Evolutionary conservation across 2,329 filamentous ascomycete species (phyloP), one percentile per base, ranked within the genome.

Genomic region (Hypomyces perniciosus): DNA sequence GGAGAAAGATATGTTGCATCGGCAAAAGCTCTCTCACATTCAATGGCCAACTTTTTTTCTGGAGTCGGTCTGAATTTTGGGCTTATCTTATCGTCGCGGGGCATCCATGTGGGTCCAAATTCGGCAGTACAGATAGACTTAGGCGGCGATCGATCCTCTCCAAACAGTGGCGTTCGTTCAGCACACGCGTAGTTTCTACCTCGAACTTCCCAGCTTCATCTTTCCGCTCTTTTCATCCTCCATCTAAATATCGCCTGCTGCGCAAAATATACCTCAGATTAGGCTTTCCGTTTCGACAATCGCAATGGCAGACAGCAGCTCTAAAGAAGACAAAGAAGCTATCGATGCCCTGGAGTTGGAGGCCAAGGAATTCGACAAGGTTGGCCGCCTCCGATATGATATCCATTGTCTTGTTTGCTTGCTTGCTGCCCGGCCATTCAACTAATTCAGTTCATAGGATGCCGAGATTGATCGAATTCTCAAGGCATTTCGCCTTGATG

Each of bases 381-480:
- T 85, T 62, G 13, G 52, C 12, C 12, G 9, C 46, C 35, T 30
- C 38, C 45, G 20, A 20, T 20, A 20, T 20, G 20, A 20, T 20
- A 20, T 20, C 20, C 20, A 20, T 20, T 20, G 20, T 20, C 20
- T 20, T 20, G 20, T 20, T 20, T 20, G 20, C 20, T 20, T 20
- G 20, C 20, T 20, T 20, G 20, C 20, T 20, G 20, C 20, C 20
- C 20, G 20, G 20, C 20, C 20, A 20, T 20, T 34, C n/a, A n/a
- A 34, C 42, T 29, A 33, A 42, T 3, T 13, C 68, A 67, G 53
- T 34, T 50, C 46, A 8, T 3, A 95, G 88, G 93, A 97, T 79
- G 85, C 87, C 53, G 92, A 97, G 68, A 97, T 97, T 62, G 89
- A 95, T 65, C 87, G 92, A 54, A 99, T 99, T 60, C 78, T 95